These are phyloP conservation scores for Neofusicoccum parvum DNA, from an alignment of 2,329 filamentous ascomycete species.

Conservation along the genomic window DNA sequence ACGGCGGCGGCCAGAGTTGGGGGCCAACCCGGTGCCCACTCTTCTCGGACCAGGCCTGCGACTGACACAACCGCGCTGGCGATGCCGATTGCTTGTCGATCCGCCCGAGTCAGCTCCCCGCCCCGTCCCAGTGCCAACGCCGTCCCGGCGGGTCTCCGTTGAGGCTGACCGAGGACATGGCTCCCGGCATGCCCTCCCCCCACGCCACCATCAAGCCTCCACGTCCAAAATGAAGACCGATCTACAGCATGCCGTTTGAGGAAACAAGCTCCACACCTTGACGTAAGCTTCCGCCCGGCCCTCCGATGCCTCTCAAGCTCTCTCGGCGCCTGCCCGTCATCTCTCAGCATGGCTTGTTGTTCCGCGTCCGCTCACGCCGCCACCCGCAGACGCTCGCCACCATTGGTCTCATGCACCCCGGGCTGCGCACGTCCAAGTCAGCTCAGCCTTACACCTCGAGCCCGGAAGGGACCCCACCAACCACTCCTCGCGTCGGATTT, in stretches of 20 bases:
- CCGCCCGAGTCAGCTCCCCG: not conserved
- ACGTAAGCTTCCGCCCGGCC: not conserved
- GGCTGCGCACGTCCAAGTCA: not conserved
- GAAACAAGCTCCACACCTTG: slow-evolving; percentile 8
- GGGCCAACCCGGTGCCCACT: not conserved
- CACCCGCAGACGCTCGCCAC: not conserved
- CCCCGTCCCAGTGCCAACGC: not conserved
- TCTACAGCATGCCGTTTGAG: not conserved
- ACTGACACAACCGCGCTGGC: not conserved
- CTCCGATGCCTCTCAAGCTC: not conserved
- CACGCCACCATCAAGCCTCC: not conserved
- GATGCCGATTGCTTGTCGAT: not conserved
- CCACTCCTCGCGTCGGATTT: not conserved
- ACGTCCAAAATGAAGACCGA: not conserved
- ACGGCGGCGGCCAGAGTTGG: not conserved
- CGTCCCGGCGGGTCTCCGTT: not conserved
- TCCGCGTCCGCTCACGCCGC: not conserved
- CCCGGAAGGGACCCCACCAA: not conserved
- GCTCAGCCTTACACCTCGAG: slow-evolving; percentile 10
- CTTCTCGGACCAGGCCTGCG: not conserved
- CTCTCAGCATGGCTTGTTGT: not conserved
- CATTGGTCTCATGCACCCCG: not conserved
- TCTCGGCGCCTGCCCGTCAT: not conserved
- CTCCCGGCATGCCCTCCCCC: not conserved
- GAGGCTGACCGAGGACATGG: not conserved